Conservation (phyloP, 768 basidiomycete species). For the Panus rudis region DNA sequence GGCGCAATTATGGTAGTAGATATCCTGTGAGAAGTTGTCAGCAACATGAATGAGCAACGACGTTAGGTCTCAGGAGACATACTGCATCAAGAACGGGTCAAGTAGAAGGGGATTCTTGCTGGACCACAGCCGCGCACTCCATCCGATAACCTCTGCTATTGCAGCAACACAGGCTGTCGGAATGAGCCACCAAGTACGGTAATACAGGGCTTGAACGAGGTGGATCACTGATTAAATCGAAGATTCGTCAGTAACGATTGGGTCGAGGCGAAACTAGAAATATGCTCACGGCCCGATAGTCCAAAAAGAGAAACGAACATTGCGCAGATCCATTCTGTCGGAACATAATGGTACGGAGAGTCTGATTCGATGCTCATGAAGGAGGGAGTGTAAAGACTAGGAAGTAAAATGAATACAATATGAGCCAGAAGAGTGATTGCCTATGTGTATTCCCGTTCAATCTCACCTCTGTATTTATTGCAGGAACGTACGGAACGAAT, state of each 20-base stretch:
- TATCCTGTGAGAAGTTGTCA: slow-evolving; percentile 13
- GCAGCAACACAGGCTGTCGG: slow-evolving; percentile 43
- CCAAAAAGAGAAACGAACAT: slow-evolving; percentile 35
- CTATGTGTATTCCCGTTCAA: no score
- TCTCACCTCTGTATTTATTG: no score
- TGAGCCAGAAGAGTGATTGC: no score
- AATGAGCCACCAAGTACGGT: slow-evolving; percentile 45
- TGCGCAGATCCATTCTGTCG: slow-evolving; percentile 31
- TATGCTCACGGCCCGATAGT: slow-evolving; percentile 30
- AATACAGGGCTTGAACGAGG: slow-evolving; percentile 34
- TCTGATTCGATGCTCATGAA: no score
- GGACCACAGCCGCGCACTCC: slow-evolving; percentile 51
- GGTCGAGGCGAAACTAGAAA: neutral
- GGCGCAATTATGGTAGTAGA: slow-evolving; percentile 44
- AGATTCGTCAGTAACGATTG: neutral
- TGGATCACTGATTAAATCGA: slow-evolving; percentile 35
- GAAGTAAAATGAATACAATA: no score
- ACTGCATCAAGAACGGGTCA: slow-evolving; percentile 40
- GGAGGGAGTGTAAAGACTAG: no score
- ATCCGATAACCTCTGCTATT: slow-evolving; percentile 45
- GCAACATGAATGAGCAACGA: neutral
- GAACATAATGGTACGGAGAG: slow-evolving; percentile 35
- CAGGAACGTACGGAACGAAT: no score
- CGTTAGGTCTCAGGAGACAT: slow-evolving; percentile 9
- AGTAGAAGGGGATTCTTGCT: slow-evolving; percentile 16